Percentiles rank a stretch among this genome's conserved stretches.
Evolutionary conservation across 805 yeast genomes (phyloP).

Genomic region (Metschnikowia baotianmanensis): DNA sequence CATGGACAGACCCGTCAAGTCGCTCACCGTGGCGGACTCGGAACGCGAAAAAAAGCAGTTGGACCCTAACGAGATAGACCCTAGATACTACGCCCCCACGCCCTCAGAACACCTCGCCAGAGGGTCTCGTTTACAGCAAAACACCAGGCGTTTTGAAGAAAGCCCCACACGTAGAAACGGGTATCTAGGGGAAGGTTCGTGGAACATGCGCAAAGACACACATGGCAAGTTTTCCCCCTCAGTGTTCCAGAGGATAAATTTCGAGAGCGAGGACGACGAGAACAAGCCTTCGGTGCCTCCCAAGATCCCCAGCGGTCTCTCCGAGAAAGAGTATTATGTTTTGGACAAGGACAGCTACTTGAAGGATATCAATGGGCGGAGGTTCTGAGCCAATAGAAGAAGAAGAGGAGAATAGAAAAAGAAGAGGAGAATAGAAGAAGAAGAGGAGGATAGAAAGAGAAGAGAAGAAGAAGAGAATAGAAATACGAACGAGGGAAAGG

Average conservation of each 20-base stretch:
- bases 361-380: slow-evolving; percentile 37
- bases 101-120: slow-evolving; percentile 42
- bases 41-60: slow-evolving; percentile 11
- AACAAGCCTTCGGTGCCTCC: slow-evolving; percentile 44
- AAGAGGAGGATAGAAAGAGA: no score
- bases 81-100: slow-evolving; percentile 45
- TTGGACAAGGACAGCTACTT: slow-evolving; percentile 40
- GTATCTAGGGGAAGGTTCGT: slow-evolving; percentile 42
- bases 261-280: slow-evolving; percentile 25
- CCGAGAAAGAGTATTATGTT: slow-evolving; percentile 42
- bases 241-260: slow-evolving; percentile 31
- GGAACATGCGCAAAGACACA: slow-evolving; percentile 12
- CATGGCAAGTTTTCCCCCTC: slow-evolving; percentile 32
- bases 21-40: slow-evolving; percentile 24
- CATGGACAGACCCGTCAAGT: slow-evolving; percentile 33
- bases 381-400: slow-evolving; percentile 15
- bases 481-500: no score
- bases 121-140: slow-evolving; percentile 23
- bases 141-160: slow-evolving; percentile 22
- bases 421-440: no score
- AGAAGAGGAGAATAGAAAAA: no score
- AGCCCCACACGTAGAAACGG: slow-evolving; percentile 35
- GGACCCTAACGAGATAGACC: slow-evolving; percentile 25
- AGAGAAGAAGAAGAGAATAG: no score
- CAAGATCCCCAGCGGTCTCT: slow-evolving; percentile 41